Conservation (phyloP, 306 rosid genomes). For the Sechiopsis laciniata region DNA sequence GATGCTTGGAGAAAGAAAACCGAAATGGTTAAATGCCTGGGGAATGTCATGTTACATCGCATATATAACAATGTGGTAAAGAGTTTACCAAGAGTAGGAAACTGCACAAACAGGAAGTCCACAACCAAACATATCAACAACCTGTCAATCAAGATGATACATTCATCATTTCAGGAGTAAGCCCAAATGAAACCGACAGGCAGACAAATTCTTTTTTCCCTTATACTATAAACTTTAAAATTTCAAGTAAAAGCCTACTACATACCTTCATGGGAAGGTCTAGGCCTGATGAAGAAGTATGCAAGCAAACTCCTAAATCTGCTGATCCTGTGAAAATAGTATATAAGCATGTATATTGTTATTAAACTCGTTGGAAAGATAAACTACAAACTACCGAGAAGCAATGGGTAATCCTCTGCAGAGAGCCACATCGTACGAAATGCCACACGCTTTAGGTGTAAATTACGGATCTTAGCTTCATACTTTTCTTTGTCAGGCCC, state of each 20-base stretch:
- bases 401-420: constrained; percentile 89
- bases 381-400: constrained; percentile 52
- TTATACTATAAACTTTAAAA: not conserved
- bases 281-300: constrained; percentile 91
- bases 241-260: not conserved
- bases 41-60: not conserved
- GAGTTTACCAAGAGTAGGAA: constrained; percentile 82
- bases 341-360: constrained; percentile 16
- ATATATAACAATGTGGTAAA: constrained; percentile 2
- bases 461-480: constrained; percentile 66
- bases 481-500: constrained; percentile 86
- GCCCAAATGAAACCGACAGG: not conserved
- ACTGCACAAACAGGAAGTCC: constrained; percentile 97
- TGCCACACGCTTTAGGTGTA: constrained; percentile 84
- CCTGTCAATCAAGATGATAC: constrained; percentile 35
- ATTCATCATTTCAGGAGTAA: not conserved
- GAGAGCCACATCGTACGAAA: constrained; percentile 95
- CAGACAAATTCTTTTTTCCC: not conserved
- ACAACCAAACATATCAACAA: constrained; percentile 99
- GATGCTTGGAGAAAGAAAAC: constrained; percentile 46
- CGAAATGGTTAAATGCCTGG: constrained; percentile 1
- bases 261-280: constrained; percentile 99
- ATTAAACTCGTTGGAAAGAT: constrained; percentile 15
- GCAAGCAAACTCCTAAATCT: constrained; percentile 89
- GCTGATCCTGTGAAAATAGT: constrained; percentile 65